These are phyloP conservation scores for Garcia nutans DNA, from an alignment of 345 rosid genomes.

Conservation along the genomic window DNA sequence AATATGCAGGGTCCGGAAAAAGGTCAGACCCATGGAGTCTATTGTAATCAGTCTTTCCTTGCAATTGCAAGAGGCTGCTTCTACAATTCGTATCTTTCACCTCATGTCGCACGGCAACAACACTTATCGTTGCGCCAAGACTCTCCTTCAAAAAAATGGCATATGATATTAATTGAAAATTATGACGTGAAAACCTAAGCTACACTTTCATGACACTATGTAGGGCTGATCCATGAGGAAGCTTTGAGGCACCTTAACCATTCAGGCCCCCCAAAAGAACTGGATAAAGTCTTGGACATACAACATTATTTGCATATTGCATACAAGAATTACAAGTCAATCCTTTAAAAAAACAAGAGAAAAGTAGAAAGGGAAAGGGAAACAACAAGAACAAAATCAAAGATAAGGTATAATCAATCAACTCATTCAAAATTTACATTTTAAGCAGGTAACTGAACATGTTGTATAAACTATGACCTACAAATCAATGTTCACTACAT, in stretches of 20 bases:
- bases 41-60: too few species aligned
- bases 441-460: background rate
- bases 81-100: too few species aligned
- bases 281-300: background rate
- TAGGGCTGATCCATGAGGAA: background rate
- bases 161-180: background rate
- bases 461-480: background rate
- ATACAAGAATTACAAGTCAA: background rate
- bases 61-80: too few species aligned
- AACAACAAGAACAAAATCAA: conserved; percentile 3
- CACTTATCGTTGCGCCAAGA: too few species aligned
- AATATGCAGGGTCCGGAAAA: too few species aligned
- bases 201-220: background rate
- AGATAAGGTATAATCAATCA: background rate
- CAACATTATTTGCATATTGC: background rate
- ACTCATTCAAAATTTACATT: background rate
- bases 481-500: conserved; percentile 4
- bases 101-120: too few species aligned
- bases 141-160: background rate
- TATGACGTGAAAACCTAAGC: background rate
- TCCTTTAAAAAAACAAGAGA: background rate
- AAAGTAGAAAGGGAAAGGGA: background rate
- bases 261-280: background rate
- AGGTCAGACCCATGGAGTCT: too few species aligned
- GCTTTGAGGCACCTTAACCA: background rate